Evolutionary conservation across 495 filamentous ascomycete species (phyloP), one percentile per base, ranked within the genome.

Genomic region (Aspergillus bertholletiae): DNA sequence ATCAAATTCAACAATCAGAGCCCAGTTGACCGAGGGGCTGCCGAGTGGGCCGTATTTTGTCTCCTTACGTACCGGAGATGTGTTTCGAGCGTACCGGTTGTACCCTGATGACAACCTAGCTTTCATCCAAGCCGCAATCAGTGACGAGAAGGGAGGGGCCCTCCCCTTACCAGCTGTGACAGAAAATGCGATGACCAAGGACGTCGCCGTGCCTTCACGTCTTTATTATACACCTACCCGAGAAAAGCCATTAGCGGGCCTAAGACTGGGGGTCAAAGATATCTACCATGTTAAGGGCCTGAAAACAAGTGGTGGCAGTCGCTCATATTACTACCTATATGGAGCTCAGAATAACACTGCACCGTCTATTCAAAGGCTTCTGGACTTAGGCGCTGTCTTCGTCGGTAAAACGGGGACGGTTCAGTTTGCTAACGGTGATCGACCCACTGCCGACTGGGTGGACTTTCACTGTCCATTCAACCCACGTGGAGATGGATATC

Each of bases 361-460:
- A 11, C 23, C 62, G 9, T 61, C 63, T 20, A 53, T 78, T 5
- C 65, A 74, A 49, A 51, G 55, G 9, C 64, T 80, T 1, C 52
- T 78, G 11, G 63, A 74, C 48, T 53, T 58, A 3, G 76, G 77
- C 12, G 76, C 70, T n/a, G 57, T 77, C 7, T 40, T 78, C 23
- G 67, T 80, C 1, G 77, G 77, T 1, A 78, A 79, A 50, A 72
- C 68, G 41, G 73, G 72, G 28, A 74, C 73, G 0, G 67, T 61
- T n/a, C 75, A 80, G 51, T 73, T 80, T 54, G 69, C 73, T 8
- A 67, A 69, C 22, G 68, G 69, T 8, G 66, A 73, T 30, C 46
- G 39, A 7, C 53, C 67, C 3, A 69, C 62, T 20, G 67, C 57
- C 22, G 66, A 66, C 46, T 66, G 72, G 71, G 62, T 71, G 2